phyloP scores from a whole-genome alignment of 495 filamentous ascomycete genomes.

The Penicillium ucsense region DNA sequence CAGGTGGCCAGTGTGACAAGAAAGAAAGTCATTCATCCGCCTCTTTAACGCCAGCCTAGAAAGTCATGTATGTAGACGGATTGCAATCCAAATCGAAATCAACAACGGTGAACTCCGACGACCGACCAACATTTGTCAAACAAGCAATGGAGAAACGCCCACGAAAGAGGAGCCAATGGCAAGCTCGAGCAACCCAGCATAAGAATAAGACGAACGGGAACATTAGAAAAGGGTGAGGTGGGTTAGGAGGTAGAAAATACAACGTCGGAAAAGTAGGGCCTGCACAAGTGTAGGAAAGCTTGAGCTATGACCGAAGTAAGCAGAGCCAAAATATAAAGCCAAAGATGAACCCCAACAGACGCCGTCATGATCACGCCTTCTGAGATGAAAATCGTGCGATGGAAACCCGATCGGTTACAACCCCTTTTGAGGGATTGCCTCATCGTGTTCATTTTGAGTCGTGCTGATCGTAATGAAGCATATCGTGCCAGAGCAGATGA shows the following conservation, averaged over 20 bases:
- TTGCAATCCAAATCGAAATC: no score
- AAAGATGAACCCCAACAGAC: slow-evolving; percentile 20
- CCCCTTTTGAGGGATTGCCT: slow-evolving; percentile 18
- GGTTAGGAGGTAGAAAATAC: slow-evolving; percentile 10
- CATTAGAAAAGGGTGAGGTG: slow-evolving; percentile 5
- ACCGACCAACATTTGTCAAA: no score
- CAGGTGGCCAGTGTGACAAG: no score
- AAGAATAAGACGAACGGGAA: background rate
- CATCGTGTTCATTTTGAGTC: slow-evolving; percentile 30
- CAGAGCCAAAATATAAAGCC: slow-evolving; percentile 17
- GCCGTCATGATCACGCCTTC: slow-evolving; percentile 25
- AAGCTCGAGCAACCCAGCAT: no score
- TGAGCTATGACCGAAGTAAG: slow-evolving; percentile 14
- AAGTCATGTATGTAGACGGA: no score
- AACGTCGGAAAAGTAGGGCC: background rate
- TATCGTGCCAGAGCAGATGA: no score
- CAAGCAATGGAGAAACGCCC: no score
- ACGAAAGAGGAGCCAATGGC: no score
- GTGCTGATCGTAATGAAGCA: slow-evolving; percentile 24
- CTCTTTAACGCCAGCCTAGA: no score
- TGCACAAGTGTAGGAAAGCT: slow-evolving; percentile 1
- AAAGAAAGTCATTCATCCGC: no score
- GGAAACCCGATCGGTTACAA: slow-evolving; percentile 20
- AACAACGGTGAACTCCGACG: no score
- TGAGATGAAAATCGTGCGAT: slow-evolving; percentile 10